A percentile compares a stretch with the other conserved stretches of the same genome.
Evolutionary conservation across 257 asterid species (phyloP).

Genomic region (Lavandula angustifolia): DNA sequence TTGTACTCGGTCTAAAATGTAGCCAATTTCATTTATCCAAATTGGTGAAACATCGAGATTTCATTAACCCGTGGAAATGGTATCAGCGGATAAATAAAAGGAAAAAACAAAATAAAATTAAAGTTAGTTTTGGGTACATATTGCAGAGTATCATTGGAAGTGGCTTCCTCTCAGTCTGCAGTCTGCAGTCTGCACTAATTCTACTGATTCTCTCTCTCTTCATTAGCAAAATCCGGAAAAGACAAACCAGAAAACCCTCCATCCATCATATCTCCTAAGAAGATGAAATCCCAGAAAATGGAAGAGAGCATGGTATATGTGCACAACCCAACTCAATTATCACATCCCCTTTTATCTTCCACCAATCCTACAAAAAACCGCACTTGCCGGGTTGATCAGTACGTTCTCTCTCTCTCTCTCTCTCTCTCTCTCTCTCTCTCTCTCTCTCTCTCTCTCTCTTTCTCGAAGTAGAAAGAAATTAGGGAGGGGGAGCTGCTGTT

Average conservation of each 20-base stretch:
- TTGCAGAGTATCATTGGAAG: no score
- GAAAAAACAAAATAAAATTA: no score
- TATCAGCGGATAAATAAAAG: no score
- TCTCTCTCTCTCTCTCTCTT: background rate
- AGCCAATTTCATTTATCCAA: no score
- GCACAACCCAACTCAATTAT: constrained; percentile 36
- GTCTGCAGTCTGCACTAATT: no score
- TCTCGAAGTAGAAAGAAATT: background rate
- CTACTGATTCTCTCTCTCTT: no score
- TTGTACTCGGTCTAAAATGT: no score
- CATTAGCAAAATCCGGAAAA: background rate
- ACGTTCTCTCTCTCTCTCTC: constrained; percentile 15
- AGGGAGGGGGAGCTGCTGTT: background rate
- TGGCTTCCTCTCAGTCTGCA: no score
- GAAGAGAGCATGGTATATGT: constrained; percentile 33
- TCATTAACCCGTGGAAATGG: no score
- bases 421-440: background rate
- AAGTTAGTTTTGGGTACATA: no score
- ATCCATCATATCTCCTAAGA: background rate
- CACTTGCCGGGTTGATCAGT: constrained; percentile 38
- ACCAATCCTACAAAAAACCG: constrained; percentile 38
- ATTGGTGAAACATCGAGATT: no score
- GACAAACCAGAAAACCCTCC: constrained; percentile 16
- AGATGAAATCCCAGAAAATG: constrained; percentile 18
- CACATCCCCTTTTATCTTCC: constrained; percentile 15